Base-by-base conservation (phyloP, 306 rosid species). In the Dryas octopetala region DNA sequence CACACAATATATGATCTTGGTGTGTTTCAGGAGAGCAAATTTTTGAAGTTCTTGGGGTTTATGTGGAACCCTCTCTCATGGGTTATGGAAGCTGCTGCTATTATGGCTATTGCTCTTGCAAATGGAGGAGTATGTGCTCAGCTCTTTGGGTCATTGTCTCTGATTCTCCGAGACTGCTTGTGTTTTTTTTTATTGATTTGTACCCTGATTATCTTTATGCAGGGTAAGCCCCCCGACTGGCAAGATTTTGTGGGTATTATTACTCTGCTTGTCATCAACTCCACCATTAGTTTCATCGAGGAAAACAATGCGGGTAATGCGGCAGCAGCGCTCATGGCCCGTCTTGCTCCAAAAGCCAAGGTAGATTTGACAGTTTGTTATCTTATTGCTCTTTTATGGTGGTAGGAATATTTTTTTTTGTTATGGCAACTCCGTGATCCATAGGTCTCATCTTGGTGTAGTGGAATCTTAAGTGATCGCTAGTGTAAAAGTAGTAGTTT, bases 21-120 rank as follows among this genome's bases (percentile, higher is more conserved):
- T 78, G 4, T 49, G 71, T 77, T 85, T 57, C 89, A 95, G 98
- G 98, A 95, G 80, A 95, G 97, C 81, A 95, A 92, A 53, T 50
- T 95, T 62, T 63, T 95, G 81, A 95, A 90, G 88, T 95, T 89
- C 52, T 86, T 95, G 91, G 98, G 98, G 19, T 95, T 95, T 79
- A 95, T 95, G 98, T 95, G 98, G 98, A 95, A 95, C 73, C 98
- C 98, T 79, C 91, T 95, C 32, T 91, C 98, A 62, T 95, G 98
- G 98, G 98, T 95, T 55, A 95, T 95, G 98, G 98, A 95, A 77
- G 97, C 97, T 51, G 97, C 98, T 74, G 98, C 98, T 71, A 95
- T 95, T 32, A 95, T 95, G 98, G 97, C 98, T 9, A 95, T 95
- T 87, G 98, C 98, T 0, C 97, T 95, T 58, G 98, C 98, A 4